Evolutionary conservation across 1,284 basidiomycete genomes (phyloP), one percentile per base, ranked within the genome.

Genomic region (Athelia psychrophila): DNA sequence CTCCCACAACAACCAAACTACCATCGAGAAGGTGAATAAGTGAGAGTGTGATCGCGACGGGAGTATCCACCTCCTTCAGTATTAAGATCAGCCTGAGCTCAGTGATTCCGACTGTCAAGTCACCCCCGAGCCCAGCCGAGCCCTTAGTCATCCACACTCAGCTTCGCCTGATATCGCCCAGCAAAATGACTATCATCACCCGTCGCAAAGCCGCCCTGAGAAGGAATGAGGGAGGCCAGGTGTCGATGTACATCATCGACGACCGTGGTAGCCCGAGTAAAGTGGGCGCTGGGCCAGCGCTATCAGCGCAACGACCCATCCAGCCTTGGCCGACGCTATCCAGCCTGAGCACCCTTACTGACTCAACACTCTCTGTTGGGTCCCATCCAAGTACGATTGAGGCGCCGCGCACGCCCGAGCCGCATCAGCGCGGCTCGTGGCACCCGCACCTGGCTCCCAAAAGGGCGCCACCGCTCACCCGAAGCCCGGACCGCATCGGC

Each of bases 371-470:
- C n/a, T 42, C 38, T 5, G 27, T 30, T 30, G 27, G 6, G 5
- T 30, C 27, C 6, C 27, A 30, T 30, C n/a, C n/a, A n/a, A n/a
- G n/a, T n/a, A 13, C 9, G 2, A 1, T 10, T 3, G 9, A n/a
- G 6, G 57, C 63, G 18, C 61, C 54, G 2, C 51, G 58, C n/a
- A 70, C 67, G 0, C 65, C 66, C 16, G 38, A 42, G 2, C 46
- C 65, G 40, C 38, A 48, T 2, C 50, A 33, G 19, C 54, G 56
- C 15, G 20, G 60, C 2, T 69, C 20, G 57, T 64, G 0, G 67
- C 66, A 5, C 70, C 67, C 19, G 65, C 67, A 1, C 46, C 65
- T 40, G 48, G 2, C 66, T 1, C 40, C 63, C 15, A 69, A 68
- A 56, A 67, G 54, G 32, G n/a, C 8, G n/a, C 16, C 6, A 16